These are phyloP conservation scores for Hanseniaspora uvarum DNA, from an alignment of 1,139 yeast genomes.

Conservation along the genomic window DNA sequence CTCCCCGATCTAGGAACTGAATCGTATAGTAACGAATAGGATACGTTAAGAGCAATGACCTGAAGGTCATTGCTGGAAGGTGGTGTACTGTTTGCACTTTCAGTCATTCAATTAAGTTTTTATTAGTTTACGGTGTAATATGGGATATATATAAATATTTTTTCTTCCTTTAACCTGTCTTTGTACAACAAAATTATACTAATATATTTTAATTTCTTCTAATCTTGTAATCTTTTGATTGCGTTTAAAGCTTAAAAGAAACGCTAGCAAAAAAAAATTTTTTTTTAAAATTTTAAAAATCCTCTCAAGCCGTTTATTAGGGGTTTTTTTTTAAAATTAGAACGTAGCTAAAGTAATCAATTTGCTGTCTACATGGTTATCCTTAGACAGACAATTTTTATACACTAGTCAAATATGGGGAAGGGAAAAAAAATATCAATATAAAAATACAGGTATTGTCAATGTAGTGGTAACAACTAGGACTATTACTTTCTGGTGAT, in stretches of 20 bases:
- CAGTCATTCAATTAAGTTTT: neutral
- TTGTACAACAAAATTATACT: neutral
- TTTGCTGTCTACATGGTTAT: too few relatives aligned
- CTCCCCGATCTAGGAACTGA: conserved; percentile 9
- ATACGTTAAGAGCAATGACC: conserved; percentile 11
- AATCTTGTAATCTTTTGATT: neutral
- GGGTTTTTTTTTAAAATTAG: too few relatives aligned
- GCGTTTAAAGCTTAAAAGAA: neutral
- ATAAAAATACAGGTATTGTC: too few relatives aligned
- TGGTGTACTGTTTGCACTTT: neutral
- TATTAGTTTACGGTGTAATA: neutral
- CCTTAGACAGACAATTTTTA: too few relatives aligned
- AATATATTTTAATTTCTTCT: neutral
- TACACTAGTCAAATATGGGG: too few relatives aligned
- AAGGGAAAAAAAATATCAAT: too few relatives aligned
- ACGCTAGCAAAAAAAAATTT: neutral
- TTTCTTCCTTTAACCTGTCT: neutral
- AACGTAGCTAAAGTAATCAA: too few relatives aligned
- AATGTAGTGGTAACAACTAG: neutral
- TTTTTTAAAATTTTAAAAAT: too few relatives aligned
- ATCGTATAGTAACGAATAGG: conserved; percentile 8
- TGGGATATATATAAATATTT: neutral
- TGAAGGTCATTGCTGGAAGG: neutral
- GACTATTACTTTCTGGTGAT: conserved; percentile 27
- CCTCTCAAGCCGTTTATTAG: too few relatives aligned